Evolutionary conservation across 1,284 basidiomycete species (phyloP), one percentile per base, ranked within the genome.

Genomic region (Cystobasidium pallidum): DNA sequence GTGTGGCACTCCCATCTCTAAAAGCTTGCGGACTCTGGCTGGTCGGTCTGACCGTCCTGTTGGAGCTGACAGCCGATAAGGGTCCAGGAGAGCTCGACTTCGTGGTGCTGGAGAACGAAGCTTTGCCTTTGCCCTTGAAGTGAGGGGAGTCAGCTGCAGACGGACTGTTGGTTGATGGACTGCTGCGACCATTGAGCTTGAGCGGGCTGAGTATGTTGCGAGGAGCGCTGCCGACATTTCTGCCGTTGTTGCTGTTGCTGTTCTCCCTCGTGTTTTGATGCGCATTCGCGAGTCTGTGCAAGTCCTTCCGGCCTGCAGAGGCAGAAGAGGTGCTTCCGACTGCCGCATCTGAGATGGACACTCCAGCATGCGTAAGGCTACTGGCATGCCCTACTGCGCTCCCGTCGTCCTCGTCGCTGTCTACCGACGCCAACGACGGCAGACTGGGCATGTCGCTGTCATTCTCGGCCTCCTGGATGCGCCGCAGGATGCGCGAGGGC

Each of bases 401-500:
- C n/a, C n/a, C n/a, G 30, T n/a, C 34, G 36, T 10, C 21, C 13
- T 39, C 34, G 11, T 39, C 47, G 8, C 1, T 36, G 32, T 51
- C 62, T 64, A 21, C 30, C 32, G 58, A 61, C 6, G 58, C 58
- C 73, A 76, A 17, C 73, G 77, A 28, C 0, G 77, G 77, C 17
- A 77, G 70, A 43, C 73, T 72, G n/a, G 76, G 76, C 13, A 77
- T 65, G 21, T 65, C 59, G 39, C 45, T 59, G 57, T 76, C 65
- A 49, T 73, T 65, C 49, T 76, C 67, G 43, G 75, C 64, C 32
- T 55, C 72, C 36, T 73, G 41, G 36, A 78, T 71, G 28, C 73
- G 49, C 19, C 77, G 65, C 32, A 77, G 51, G 13, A 78, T 74
- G 10, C 77, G 73, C 68, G 77, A 78, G 15, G 77, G 77, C 67